Conservation (phyloP, 352 stramenopile species). For the Pythium scleroteichum region DNA sequence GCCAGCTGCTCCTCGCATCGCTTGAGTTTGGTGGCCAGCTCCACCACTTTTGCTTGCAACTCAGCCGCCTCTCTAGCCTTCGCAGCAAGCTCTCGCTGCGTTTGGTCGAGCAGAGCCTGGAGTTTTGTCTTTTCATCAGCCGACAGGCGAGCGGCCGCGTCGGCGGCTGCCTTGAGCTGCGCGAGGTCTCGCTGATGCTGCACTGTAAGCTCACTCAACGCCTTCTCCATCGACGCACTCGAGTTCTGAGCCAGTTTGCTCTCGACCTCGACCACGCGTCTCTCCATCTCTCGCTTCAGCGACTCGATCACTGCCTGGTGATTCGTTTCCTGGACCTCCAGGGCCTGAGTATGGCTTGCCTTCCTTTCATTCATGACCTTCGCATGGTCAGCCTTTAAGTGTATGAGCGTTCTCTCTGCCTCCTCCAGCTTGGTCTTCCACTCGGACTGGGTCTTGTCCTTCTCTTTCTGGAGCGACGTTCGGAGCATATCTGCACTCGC, state of each 20-base stretch:
- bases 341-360: not conserved
- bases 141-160: slow-evolving; percentile 11
- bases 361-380: slow-evolving; percentile 27
- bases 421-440: slow-evolving; percentile 15
- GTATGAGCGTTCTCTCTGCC: slow-evolving; percentile 3
- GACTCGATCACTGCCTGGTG: slow-evolving; percentile 31
- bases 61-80: slow-evolving; percentile 10
- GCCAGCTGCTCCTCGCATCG: slow-evolving; percentile 34
- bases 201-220: slow-evolving; percentile 28
- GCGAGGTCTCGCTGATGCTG: slow-evolving; percentile 27
- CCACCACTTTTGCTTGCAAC: slow-evolving; percentile 3
- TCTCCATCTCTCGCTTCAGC: slow-evolving; percentile 1
- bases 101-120: slow-evolving; percentile 18
- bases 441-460: slow-evolving; percentile 16
- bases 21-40: slow-evolving; percentile 14
- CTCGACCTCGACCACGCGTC: slow-evolving; percentile 8
- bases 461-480: slow-evolving; percentile 21
- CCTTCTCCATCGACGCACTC: slow-evolving; percentile 27
- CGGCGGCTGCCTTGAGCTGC: slow-evolving; percentile 7
- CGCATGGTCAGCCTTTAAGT: slow-evolving; percentile 24
- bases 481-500: slow-evolving; percentile 22
- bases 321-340: not conserved
- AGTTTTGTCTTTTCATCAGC: slow-evolving; percentile 23
- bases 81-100: slow-evolving; percentile 14
- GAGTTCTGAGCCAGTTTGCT: slow-evolving; percentile 18